phyloP scores from a whole-genome alignment of 495 filamentous ascomycete genomes.

The Cercophora newfieldiana region DNA sequence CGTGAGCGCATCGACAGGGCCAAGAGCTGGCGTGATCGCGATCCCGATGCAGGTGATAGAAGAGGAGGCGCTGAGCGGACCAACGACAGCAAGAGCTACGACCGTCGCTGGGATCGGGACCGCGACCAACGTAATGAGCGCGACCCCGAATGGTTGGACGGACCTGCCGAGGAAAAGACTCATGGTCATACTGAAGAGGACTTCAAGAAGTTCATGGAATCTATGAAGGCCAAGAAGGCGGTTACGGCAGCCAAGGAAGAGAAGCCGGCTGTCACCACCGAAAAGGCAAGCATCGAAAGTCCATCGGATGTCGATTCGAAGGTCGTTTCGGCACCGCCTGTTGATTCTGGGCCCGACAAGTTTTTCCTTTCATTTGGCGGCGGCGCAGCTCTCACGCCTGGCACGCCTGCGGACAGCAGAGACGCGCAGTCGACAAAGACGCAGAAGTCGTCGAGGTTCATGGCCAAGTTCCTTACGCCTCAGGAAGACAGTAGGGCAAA shows the following conservation, averaged over 20 bases:
- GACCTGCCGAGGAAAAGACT: constrained; percentile 66
- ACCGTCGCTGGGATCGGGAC: constrained; percentile 65
- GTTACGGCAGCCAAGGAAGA: constrained; percentile 40
- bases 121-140: constrained; percentile 66
- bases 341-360: constrained; percentile 70
- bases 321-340: constrained; percentile 54
- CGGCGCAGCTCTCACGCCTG: constrained; percentile 39
- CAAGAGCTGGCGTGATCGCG: constrained; percentile 69
- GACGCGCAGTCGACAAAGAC: constrained; percentile 44
- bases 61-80: constrained; percentile 37
- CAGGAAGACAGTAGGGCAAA: constrained; percentile 60
- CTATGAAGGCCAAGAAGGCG: constrained; percentile 69
- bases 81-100: constrained; percentile 41
- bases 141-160: constrained; percentile 86
- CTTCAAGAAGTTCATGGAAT: constrained; percentile 93
- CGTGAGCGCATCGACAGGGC: constrained; percentile 58
- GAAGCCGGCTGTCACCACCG: constrained; percentile 46
- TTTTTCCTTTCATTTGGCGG: constrained; percentile 72
- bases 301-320: constrained; percentile 47
- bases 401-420: constrained; percentile 40
- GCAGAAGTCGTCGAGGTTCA: constrained; percentile 75
- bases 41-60: constrained; percentile 39
- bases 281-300: constrained; percentile 29
- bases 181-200: constrained; percentile 82
- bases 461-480: constrained; percentile 69